Evolutionary conservation across 345 rosid species (phyloP), one percentile per base, ranked within the genome.

Genomic region (Lumnitzera littorea): DNA sequence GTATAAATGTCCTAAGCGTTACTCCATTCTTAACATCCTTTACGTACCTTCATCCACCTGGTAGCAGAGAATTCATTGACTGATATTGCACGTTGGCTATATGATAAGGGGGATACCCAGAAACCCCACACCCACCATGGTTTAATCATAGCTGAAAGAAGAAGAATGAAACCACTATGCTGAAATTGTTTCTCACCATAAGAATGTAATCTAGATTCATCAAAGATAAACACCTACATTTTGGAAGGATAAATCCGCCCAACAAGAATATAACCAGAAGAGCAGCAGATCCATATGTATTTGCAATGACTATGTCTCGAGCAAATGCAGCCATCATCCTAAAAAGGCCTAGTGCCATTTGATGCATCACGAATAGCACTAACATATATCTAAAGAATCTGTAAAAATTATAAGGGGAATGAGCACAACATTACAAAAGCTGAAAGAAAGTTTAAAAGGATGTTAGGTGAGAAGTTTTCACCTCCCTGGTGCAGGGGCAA

Each of bases 61-160:
- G 82, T 56, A 60, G 95, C 92, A 51, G 79, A 69, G 73, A 91
- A 91, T 67, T 91, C 98, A 67, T 91, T 91, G 25, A 85, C 92
- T 48, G 85, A 76, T 62, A 91, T 67, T 55, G 96, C 95, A 41
- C 86, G 77, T 65, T 89, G 96, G 46, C 73, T 92, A 67, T 91
- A 91, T 24, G 95, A 74, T 65, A 91, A 59, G 2, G 98, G 96
- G 13, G 98, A 88, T 52, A 91, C 17, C 98, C 98, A 91, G 72
- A 70, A 86, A n/a, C 79, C 98, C 98, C 98, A 91, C 48, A 66
- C 14, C 98, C 96, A 91, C 96, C 95, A 84, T 0, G 96, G 89
- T 51, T 83, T 86, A 61, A 88, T 84, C 62, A 65, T 63, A 46
- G 55, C 98, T 91, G 89, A 61, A 41, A 63, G 24, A 63, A 24